Percentiles rank a stretch among this genome's conserved stretches.
Conservation (phyloP, 2,329 filamentous ascomycete genomes). For the Ophiostoma quercus region DNA sequence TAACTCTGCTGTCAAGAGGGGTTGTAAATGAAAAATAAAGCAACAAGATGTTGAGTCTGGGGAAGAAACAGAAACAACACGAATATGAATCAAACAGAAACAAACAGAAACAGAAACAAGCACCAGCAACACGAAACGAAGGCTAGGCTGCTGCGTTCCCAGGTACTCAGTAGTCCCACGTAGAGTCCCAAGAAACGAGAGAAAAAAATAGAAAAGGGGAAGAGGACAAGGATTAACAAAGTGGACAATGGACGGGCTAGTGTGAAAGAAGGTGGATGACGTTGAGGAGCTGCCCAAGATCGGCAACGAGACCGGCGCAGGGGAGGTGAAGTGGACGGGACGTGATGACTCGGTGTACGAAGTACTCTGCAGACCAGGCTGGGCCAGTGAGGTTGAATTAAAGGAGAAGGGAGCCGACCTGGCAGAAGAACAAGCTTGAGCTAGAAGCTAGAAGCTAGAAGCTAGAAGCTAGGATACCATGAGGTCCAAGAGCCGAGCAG, state of each 20-base stretch:
- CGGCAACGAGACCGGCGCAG: constrained; percentile 16
- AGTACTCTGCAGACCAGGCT: no score
- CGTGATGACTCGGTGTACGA: no score
- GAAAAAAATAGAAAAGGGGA: constrained; percentile 16
- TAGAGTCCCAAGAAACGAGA: not conserved
- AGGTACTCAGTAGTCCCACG: not conserved
- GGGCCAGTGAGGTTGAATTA: not conserved
- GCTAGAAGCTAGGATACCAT: constrained; percentile 2
- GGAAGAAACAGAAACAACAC: not conserved
- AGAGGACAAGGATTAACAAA: constrained; percentile 17
- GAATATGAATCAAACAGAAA: not conserved
- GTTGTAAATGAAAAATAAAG: constrained; percentile 25
- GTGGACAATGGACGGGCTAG: constrained; percentile 15
- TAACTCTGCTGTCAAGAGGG: not conserved
- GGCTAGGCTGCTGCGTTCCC: not conserved
- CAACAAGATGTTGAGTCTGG: not conserved
- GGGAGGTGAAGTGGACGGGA: not conserved
- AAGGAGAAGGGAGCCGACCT: not conserved
- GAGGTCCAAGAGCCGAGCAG: not conserved
- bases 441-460: not conserved
- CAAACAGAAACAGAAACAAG: not conserved
- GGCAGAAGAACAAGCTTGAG: not conserved
- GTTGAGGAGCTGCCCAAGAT: constrained; percentile 18
- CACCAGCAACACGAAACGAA: constrained; percentile 6
- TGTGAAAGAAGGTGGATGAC: constrained; percentile 21